A percentile compares a stretch with the other conserved stretches of the same genome.
phyloP scores from a whole-genome alignment of 2,329 filamentous ascomycete genomes.

The Claviceps digitariae region DNA sequence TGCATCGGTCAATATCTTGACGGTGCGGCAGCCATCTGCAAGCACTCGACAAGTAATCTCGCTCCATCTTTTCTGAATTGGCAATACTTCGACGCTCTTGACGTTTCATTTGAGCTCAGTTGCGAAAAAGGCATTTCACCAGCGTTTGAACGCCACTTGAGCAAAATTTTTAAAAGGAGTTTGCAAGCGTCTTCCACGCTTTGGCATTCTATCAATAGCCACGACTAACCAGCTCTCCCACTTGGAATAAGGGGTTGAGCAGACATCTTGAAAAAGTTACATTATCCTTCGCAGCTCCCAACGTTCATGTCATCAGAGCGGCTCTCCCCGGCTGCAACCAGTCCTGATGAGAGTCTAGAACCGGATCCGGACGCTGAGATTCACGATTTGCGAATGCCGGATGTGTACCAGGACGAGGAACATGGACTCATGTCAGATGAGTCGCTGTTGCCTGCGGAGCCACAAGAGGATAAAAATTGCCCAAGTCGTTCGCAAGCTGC shows the following conservation, averaged over 20 bases:
- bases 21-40: background rate
- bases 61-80: too few relatives aligned
- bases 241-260: background rate
- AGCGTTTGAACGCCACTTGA: background rate
- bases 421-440: background rate
- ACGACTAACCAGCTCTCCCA: background rate
- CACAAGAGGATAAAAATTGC: background rate
- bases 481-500: background rate
- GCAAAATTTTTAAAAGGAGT: background rate
- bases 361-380: background rate
- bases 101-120: background rate
- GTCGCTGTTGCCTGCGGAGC: background rate
- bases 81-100: background rate
- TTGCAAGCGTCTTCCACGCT: background rate
- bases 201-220: background rate
- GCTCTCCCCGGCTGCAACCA: constrained; percentile 2
- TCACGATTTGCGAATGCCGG: background rate
- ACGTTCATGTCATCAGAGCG: constrained; percentile 8
- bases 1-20: background rate
- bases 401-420: background rate
- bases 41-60: background rate
- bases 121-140: background rate
- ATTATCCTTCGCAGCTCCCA: background rate
- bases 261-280: too few relatives aligned
- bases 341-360: constrained; percentile 5